phyloP scores from a whole-genome alignment of 75 land plant genomes.

The Sequoiadendron giganteum region DNA sequence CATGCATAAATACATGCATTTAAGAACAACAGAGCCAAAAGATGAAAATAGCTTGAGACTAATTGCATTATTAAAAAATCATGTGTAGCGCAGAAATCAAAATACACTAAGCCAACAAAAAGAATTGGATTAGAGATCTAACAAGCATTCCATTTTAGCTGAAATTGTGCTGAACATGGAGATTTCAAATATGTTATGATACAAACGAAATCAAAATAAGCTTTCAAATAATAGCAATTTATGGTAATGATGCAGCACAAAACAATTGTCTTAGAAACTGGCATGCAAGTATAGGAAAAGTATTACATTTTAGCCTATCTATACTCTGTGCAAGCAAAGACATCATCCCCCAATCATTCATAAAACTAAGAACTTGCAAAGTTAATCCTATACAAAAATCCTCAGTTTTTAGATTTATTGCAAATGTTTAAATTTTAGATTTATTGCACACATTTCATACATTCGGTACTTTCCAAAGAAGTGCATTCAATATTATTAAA shows the following conservation, averaged over 20 bases:
- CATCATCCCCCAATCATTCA: not conserved
- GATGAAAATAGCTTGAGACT: not conserved
- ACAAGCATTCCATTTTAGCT: not conserved
- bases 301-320: not conserved
- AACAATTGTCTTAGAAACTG: not conserved
- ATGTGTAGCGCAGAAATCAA: not conserved
- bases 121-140: not conserved
- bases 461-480: not conserved
- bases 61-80: not conserved
- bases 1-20: not conserved
- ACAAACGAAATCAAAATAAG: not conserved
- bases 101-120: not conserved
- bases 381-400: not conserved
- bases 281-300: not conserved
- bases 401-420: not conserved
- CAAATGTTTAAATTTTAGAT: not conserved
- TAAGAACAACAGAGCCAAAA: not conserved
- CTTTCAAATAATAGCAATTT: not conserved
- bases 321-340: not conserved
- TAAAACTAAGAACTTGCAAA: not conserved
- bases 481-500: not conserved
- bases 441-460: not conserved
- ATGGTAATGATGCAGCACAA: not conserved
- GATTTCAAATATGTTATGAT: not conserved
- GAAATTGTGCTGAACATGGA: not conserved